These are phyloP conservation scores for Colletotrichum karsti DNA, from an alignment of 2,329 filamentous ascomycete species.

Conservation along the genomic window DNA sequence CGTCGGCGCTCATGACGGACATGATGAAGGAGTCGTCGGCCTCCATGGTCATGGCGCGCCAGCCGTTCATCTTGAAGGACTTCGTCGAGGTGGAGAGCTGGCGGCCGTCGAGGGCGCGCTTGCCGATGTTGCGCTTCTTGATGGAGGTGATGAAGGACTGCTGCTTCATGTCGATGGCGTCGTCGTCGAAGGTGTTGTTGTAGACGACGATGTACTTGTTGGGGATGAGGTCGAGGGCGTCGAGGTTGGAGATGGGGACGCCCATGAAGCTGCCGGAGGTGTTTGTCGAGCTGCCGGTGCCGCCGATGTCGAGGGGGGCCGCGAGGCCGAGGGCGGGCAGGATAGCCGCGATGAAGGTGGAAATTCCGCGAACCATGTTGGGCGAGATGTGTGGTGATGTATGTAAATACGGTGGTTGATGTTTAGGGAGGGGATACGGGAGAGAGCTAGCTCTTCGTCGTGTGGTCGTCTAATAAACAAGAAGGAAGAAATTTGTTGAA, in stretches of 20 bases:
- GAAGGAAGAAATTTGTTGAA: not conserved
- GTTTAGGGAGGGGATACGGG: conserved; percentile 23
- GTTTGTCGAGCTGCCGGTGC: conserved; percentile 26
- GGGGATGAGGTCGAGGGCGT: conserved; percentile 57
- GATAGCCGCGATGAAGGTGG: conserved; percentile 33
- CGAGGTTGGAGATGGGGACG: conserved; percentile 59
- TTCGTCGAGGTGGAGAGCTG: conserved; percentile 56
- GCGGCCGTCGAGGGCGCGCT: conserved; percentile 57
- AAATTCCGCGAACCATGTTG: conserved; percentile 34
- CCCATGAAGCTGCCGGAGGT: conserved; percentile 43
- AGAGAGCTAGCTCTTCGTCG: conserved; percentile 29
- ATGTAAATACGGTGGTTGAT: conserved; percentile 12
- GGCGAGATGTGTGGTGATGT: conserved; percentile 1
- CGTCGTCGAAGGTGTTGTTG: conserved; percentile 60
- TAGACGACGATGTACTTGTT: conserved; percentile 73
- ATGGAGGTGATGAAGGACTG: conserved; percentile 56
- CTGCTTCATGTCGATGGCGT: conserved; percentile 59
- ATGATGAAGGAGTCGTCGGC: conserved; percentile 59
- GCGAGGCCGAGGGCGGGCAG: conserved; percentile 33
- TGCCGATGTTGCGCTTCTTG: conserved; percentile 65
- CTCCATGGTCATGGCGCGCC: conserved; percentile 63
- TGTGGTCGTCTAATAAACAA: conserved; percentile 11
- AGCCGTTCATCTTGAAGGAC: conserved; percentile 55
- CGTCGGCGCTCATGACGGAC: conserved; percentile 55
- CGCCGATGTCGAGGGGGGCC: conserved; percentile 33